Evolutionary conservation across 345 rosid species (phyloP), one percentile per base, ranked within the genome.

Genomic region (Pistacia atlantica): DNA sequence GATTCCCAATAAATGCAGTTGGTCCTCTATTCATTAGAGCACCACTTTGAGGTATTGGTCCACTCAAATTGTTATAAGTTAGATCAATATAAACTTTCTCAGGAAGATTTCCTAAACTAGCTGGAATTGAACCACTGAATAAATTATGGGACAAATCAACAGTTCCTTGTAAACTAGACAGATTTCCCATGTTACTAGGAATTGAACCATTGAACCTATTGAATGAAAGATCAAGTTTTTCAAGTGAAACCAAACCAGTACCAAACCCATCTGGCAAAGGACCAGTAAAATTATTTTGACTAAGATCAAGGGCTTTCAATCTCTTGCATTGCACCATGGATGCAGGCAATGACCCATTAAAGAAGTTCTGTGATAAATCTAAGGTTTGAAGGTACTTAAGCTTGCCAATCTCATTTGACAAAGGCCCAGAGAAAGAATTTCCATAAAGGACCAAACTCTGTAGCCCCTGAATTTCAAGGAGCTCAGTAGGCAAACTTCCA

Each of bases 21-120:
- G 97, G 97, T 66, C 99, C 97, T 82, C 97, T 84, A 79, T 92
- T 96, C 92, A 94, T 89, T 6, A 94, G 86, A 77, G 97, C 95
- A 75, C 97, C 99, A 48, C 86, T 96, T 76, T 91, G 99, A 73
- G 99, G 98, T 83, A 96, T 94, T 18, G 98, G 90, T 76, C 98
- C 99, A 55, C 91, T 90, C 84, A 96, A 89, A 72, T 94, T 89
- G 78, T 96, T 96, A 67, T 84, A 89, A 72, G 97, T 90, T 51
- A 96, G 84, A 83, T 94, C 98, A 77, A 94, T 91, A 78, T 96
- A 96, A 66, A 96, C 99, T 87, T 92, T 96, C 84, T 94, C 97
- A 16, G 97, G 97, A 74, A 96, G 91, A 83, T 83, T 88, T 8
- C 97, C 97, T 8, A 96, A 83, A 42, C 91, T 89, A 86, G 93